phyloP scores from a whole-genome alignment of 192 early-diverging fungal genomes.

The Obelidium mucronatum region DNA sequence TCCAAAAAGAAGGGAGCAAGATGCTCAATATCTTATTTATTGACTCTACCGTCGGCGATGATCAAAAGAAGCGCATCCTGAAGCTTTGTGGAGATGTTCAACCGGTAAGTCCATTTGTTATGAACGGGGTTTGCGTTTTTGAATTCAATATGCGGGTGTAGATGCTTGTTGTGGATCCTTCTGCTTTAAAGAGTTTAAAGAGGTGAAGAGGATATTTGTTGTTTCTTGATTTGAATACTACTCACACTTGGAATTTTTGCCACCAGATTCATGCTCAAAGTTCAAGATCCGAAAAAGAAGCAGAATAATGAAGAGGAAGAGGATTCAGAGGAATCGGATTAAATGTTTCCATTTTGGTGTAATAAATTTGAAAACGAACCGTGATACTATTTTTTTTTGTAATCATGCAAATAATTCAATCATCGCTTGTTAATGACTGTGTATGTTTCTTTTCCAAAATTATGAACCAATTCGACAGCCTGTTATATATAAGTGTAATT shows the following conservation, averaged over 20 bases:
- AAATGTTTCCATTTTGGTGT: too few species aligned
- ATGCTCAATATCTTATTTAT: constrained; percentile 8
- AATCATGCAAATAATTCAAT: too few species aligned
- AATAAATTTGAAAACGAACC: too few species aligned
- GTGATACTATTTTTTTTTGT: too few species aligned
- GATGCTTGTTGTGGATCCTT: constrained; percentile 21
- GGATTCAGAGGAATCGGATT: constrained; percentile 19
- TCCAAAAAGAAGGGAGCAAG: constrained; percentile 13
- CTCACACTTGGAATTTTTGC: background rate
- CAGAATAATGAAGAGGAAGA: constrained; percentile 10
- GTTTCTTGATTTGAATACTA: background rate
- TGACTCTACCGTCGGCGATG: background rate
- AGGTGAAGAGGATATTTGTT: background rate
- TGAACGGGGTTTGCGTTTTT: background rate
- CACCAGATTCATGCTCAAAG: constrained; percentile 9
- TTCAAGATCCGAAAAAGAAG: constrained; percentile 6
- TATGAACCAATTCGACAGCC: too few species aligned
- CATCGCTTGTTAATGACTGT: too few species aligned
- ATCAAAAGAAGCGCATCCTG: constrained; percentile 4
- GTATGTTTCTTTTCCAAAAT: too few species aligned
- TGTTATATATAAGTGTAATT: too few species aligned
- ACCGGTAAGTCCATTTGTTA: too few species aligned
- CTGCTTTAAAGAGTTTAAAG: constrained; percentile 18
- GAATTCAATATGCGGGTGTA: background rate
- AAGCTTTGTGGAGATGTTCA: constrained; percentile 28